These are phyloP conservation scores for Clarkia xantiana DNA, from an alignment of 345 rosid genomes.

Conservation along the genomic window DNA sequence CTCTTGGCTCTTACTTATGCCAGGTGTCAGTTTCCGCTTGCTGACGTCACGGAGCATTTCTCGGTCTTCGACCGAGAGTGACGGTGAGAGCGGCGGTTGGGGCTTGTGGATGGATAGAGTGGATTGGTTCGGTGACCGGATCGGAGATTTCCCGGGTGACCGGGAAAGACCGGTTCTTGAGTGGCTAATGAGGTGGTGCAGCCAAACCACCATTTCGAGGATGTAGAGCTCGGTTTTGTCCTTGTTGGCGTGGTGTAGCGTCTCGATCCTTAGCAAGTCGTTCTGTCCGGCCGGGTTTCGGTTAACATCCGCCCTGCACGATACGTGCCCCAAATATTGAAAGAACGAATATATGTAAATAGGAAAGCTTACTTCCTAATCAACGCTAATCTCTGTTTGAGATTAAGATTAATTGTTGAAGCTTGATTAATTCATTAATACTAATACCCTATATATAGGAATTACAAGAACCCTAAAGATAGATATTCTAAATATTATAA, in stretches of 20 bases:
- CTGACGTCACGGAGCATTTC: constrained; percentile 87
- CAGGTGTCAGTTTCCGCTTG: constrained; percentile 72
- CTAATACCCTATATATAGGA: too few species aligned
- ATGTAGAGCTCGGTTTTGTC: constrained; percentile 65
- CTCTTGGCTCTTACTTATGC: constrained; percentile 97
- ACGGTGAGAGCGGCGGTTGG: constrained; percentile 23
- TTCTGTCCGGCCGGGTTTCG: constrained; percentile 51
- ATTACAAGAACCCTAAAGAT: too few species aligned
- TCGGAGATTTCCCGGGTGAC: constrained; percentile 71
- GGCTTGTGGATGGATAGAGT: constrained; percentile 20
- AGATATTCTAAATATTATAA: too few species aligned
- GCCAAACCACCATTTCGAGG: constrained; percentile 76
- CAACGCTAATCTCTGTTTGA: too few species aligned
- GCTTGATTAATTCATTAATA: too few species aligned
- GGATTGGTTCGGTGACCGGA: constrained; percentile 14
- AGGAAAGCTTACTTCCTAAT: too few species aligned
- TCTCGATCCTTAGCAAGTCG: constrained; percentile 73
- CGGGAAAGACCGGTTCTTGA: constrained; percentile 53
- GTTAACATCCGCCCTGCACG: constrained; percentile 50
- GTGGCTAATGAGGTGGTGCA: constrained; percentile 70
- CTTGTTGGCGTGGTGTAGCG: constrained; percentile 87
- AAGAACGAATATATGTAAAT: too few species aligned
- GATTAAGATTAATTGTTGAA: too few species aligned
- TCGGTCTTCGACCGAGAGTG: constrained; percentile 68
- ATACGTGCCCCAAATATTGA: too few species aligned